These are phyloP conservation scores for Mycena venus DNA, from an alignment of 768 basidiomycete genomes.

Conservation along the genomic window DNA sequence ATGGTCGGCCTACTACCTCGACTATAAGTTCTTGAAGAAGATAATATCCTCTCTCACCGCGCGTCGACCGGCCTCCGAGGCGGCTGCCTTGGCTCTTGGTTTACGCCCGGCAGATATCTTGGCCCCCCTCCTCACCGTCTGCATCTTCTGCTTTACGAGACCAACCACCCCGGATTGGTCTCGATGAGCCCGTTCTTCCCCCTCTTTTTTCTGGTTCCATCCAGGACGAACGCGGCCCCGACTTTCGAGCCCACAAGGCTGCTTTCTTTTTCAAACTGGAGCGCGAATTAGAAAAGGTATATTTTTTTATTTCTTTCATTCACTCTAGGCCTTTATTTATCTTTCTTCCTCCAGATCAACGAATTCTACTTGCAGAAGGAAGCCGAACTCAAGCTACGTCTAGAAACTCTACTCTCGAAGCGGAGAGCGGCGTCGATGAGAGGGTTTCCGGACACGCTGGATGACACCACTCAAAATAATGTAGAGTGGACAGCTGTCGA, in stretches of 20 bases:
- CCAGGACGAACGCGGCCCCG: constrained; percentile 80
- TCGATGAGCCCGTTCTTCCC: constrained; percentile 61
- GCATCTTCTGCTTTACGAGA: constrained; percentile 32
- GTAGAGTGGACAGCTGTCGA: constrained; percentile 97
- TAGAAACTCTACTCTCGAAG: constrained; percentile 94
- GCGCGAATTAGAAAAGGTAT: constrained; percentile 95
- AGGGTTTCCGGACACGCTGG: constrained; percentile 75
- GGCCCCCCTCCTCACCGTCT: constrained; percentile 43
- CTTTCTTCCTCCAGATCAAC: constrained; percentile 80
- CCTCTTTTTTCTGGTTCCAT: constrained; percentile 73
- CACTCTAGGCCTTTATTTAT: constrained; percentile 8
- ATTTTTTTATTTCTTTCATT: constrained; percentile 34
- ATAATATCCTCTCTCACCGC: constrained; percentile 96
- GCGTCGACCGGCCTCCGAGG: constrained; percentile 91
- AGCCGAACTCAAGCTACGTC: constrained; percentile 90
- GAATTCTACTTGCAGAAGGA: constrained; percentile 98
- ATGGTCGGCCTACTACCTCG: constrained; percentile 95
- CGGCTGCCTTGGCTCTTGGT: constrained; percentile 87
- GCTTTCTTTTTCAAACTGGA: constrained; percentile 99
- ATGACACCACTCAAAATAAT: constrained; percentile 72
- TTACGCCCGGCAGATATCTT: constrained; percentile 75
- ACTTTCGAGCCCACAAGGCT: constrained; percentile 95
- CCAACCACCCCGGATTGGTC: constrained; percentile 5
- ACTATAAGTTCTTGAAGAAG: constrained; percentile 99
- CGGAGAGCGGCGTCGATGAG: constrained; percentile 86